Percentiles rank a stretch among this genome's conserved stretches.
Conservation (phyloP, 2,329 filamentous ascomycete genomes). For the Diaporthe eres region DNA sequence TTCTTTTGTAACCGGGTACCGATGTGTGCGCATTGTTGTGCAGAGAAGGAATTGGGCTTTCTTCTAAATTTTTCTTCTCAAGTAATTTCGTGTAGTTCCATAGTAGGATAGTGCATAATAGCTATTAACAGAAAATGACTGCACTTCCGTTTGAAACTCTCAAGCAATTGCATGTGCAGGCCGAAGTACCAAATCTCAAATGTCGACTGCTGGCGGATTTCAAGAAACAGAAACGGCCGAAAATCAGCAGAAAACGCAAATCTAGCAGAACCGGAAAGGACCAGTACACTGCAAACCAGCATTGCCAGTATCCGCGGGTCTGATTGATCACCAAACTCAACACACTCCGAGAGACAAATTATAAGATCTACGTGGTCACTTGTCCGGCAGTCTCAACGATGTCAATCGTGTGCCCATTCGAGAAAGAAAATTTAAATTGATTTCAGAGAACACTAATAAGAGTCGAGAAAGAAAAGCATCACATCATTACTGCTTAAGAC, state of each 20-base stretch:
- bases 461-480: background rate
- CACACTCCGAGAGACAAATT: no score
- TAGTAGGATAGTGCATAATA: background rate
- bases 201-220: background rate
- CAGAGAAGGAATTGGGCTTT: background rate
- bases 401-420: no score
- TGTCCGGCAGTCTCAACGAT: no score
- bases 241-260: background rate
- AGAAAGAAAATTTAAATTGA: background rate
- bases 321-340: no score
- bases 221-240: background rate
- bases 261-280: background rate
- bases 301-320: no score
- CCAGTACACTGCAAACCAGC: no score
- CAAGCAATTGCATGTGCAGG: no score
- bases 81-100: background rate
- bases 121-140: background rate
- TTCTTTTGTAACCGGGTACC: background rate
- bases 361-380: no score
- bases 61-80: background rate
- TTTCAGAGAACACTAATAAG: background rate
- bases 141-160: background rate
- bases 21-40: background rate
- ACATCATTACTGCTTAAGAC: background rate
- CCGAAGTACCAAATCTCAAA: background rate